Percentiles rank a stretch among this genome's conserved stretches.
Evolutionary conservation across 129 eudicot genomes (phyloP).

Genomic region (Flaveria sonorensis): DNA sequence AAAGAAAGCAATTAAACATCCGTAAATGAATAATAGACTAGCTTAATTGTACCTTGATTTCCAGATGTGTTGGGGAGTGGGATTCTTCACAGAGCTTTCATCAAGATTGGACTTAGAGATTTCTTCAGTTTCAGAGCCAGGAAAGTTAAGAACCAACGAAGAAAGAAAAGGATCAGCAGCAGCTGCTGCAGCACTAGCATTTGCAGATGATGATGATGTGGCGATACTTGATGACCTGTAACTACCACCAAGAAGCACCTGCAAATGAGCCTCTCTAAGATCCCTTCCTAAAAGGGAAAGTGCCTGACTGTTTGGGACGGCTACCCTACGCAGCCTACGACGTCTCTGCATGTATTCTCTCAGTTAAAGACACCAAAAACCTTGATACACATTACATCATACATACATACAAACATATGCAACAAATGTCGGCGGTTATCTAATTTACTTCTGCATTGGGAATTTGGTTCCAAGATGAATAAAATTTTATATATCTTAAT

Average conservation of each 20-base stretch:
- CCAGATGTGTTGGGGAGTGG: slow-evolving; percentile 58
- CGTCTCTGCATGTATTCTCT: slow-evolving; percentile 69
- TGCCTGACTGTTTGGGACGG: slow-evolving; percentile 71
- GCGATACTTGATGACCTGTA: slow-evolving; percentile 49
- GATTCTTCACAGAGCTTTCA: slow-evolving; percentile 44
- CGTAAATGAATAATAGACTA: neutral
- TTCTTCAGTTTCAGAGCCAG: slow-evolving; percentile 74
- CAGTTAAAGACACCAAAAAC: slow-evolving; percentile 48
- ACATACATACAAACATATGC: neutral
- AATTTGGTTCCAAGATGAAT: neutral
- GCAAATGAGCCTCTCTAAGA: slow-evolving; percentile 91
- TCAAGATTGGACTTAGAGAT: slow-evolving; percentile 71
- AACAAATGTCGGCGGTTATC: neutral
- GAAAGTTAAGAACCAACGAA: slow-evolving; percentile 69
- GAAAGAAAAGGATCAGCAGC: slow-evolving; percentile 68
- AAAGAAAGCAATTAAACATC: neutral
- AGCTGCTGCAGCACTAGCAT: slow-evolving; percentile 41
- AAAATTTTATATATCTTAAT: neutral
- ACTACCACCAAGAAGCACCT: slow-evolving; percentile 74
- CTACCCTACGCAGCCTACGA: slow-evolving; percentile 74
- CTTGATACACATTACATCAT: neutral
- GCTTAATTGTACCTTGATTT: slow-evolving; percentile 62
- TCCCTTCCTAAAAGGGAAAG: slow-evolving; percentile 84
- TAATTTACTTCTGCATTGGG: neutral
- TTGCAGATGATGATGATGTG: slow-evolving; percentile 32